These are phyloP conservation scores for Meyerozyma sp. DNA, from an alignment of 1,139 yeast genomes.

Conservation along the genomic window DNA sequence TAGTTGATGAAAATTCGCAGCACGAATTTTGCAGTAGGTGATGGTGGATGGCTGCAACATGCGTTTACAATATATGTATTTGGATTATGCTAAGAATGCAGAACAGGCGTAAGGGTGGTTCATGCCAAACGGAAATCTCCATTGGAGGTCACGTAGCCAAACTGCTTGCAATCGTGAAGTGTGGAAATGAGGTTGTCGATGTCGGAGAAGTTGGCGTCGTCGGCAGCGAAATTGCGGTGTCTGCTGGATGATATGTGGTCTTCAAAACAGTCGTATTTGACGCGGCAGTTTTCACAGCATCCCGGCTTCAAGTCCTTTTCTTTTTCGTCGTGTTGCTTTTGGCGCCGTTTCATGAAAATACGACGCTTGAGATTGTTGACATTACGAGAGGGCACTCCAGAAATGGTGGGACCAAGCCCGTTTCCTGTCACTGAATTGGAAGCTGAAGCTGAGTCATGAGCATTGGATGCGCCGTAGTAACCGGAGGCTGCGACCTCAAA, in stretches of 20 bases:
- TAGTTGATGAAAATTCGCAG: background rate
- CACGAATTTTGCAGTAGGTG: background rate
- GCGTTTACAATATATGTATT: background rate
- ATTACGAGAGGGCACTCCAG: constrained; percentile 66
- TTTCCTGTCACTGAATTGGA: constrained; percentile 46
- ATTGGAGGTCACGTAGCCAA: constrained; percentile 40
- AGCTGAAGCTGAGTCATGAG: constrained; percentile 35
- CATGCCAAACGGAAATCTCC: constrained; percentile 32
- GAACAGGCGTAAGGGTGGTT: background rate
- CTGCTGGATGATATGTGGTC: constrained; percentile 67
- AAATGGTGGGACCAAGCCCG: constrained; percentile 65
- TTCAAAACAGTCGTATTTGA: constrained; percentile 74
- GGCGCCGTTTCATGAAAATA: constrained; percentile 39
- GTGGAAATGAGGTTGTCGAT: constrained; percentile 65
- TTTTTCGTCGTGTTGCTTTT: constrained; percentile 14
- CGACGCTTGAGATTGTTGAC: constrained; percentile 54
- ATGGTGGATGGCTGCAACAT: background rate
- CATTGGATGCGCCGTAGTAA: constrained; percentile 57
- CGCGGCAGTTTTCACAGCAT: constrained; percentile 92
- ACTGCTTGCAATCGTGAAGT: constrained; percentile 38
- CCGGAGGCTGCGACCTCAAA: constrained; percentile 81
- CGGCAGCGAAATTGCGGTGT: constrained; percentile 77
- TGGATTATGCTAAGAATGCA: background rate
- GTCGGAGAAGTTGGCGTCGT: constrained; percentile 65
- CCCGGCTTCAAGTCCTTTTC: constrained; percentile 48